These are phyloP conservation scores for Alnus glutinosa DNA, from an alignment of 306 rosid genomes.

Conservation along the genomic window DNA sequence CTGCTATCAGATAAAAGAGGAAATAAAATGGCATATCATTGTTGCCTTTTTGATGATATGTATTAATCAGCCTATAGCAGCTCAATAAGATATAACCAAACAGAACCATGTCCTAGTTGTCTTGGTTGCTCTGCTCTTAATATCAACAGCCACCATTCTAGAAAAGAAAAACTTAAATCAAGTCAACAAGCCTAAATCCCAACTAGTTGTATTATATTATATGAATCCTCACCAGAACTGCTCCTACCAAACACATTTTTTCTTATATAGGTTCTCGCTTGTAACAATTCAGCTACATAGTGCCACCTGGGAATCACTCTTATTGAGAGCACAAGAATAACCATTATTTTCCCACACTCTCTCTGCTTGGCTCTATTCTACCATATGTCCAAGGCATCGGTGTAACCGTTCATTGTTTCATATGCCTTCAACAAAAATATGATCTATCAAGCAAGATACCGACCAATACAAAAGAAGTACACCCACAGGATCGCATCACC, in stretches of 20 bases:
- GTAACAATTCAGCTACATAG: too few relatives aligned
- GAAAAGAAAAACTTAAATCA: too few relatives aligned
- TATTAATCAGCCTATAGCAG: neutral
- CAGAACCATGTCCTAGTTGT: neutral
- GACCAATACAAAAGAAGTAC: neutral
- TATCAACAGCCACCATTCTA: too few relatives aligned
- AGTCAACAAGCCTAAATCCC: too few relatives aligned
- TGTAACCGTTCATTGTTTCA: neutral
- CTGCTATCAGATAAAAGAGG: neutral
- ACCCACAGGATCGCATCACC: neutral
- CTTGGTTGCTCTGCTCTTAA: too few relatives aligned
- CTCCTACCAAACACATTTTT: too few relatives aligned
- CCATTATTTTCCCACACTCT: neutral
- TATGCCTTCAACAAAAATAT: neutral
- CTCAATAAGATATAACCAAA: neutral
- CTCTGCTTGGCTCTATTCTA: neutral
- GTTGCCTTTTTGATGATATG: neutral
- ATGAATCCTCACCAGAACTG: too few relatives aligned
- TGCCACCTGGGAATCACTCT: too few relatives aligned
- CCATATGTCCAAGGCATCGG: neutral
- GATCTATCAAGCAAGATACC: neutral
- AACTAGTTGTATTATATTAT: too few relatives aligned
- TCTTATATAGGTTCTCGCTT: too few relatives aligned
- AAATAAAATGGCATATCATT: neutral
- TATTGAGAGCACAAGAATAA: neutral